Evolutionary conservation across 2,329 filamentous ascomycete species (phyloP).

Genomic region (Alternaria conjuncta): DNA sequence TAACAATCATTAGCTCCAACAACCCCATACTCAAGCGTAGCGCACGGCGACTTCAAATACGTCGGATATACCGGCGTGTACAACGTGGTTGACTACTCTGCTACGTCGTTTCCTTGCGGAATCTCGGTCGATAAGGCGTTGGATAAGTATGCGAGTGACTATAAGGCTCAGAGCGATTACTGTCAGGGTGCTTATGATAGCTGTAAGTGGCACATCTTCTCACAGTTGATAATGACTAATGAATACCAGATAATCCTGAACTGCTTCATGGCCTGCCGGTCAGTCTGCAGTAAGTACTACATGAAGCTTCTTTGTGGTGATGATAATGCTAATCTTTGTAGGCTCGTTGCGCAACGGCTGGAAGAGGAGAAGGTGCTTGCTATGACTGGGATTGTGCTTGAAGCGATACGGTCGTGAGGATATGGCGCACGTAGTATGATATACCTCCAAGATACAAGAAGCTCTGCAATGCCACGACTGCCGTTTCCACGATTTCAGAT

Average conservation of each 20-base stretch:
- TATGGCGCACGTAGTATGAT: no score
- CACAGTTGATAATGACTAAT: background rate
- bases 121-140: conserved; percentile 48
- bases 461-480: background rate
- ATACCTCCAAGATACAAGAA: background rate
- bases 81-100: conserved; percentile 57
- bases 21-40: conserved; percentile 53
- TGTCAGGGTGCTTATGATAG: conserved; percentile 49
- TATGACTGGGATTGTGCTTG: conserved; percentile 47
- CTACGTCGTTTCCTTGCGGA: conserved; percentile 54
- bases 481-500: background rate
- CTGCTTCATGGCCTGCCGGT: conserved; percentile 54
- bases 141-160: conserved; percentile 38
- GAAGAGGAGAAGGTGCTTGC: conserved; percentile 53
- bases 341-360: conserved; percentile 48
- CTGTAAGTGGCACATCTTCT: conserved; percentile 46
- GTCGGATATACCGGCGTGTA: conserved; percentile 57
- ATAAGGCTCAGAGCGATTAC: conserved; percentile 43
- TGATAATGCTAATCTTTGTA: conserved; percentile 4
- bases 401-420: conserved; percentile 28
- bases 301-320: background rate
- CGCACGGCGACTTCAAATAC: conserved; percentile 53
- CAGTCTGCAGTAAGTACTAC: conserved; percentile 44
- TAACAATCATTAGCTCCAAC: conserved; percentile 46
- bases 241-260: conserved; percentile 42